Conservation (phyloP, 2,329 filamentous ascomycete species). For the Sphaerulina populicola region DNA sequence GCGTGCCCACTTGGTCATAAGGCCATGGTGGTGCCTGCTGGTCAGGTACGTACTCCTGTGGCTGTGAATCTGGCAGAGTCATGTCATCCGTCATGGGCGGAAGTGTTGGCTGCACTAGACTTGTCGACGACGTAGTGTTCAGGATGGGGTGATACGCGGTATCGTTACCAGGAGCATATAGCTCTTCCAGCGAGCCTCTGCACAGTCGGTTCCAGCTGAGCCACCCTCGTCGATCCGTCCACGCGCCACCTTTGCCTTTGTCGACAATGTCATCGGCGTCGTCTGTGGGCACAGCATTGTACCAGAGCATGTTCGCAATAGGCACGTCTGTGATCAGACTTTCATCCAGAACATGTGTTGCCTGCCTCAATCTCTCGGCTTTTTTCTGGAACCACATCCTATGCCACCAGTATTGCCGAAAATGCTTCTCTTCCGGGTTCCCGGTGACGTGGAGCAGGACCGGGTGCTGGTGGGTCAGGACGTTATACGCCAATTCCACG, state of each 20-base stretch:
- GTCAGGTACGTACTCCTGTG: not conserved
- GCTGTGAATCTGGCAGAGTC: not conserved
- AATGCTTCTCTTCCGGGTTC: slow-evolving; percentile 22
- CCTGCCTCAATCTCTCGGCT: slow-evolving; percentile 20
- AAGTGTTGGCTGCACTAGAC: not conserved
- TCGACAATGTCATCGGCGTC: slow-evolving; percentile 19
- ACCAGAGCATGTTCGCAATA: slow-evolving; percentile 25
- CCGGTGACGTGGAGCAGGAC: slow-evolving; percentile 28
- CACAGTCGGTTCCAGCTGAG: slow-evolving; percentile 26
- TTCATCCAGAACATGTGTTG: slow-evolving; percentile 13
- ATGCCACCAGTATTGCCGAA: slow-evolving; percentile 28
- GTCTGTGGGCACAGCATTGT: slow-evolving; percentile 18
- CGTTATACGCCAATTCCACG: slow-evolving; percentile 24
- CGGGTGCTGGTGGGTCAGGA: slow-evolving; percentile 23
- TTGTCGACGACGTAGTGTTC: not conserved
- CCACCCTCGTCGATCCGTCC: slow-evolving; percentile 27
- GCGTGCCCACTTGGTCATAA: not conserved
- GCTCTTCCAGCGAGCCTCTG: slow-evolving; percentile 17
- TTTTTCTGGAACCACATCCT: slow-evolving; percentile 29
- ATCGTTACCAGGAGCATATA: slow-evolving; percentile 16
- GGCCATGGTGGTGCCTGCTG: not conserved
- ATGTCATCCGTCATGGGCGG: not conserved
- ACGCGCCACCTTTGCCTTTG: slow-evolving; percentile 22
- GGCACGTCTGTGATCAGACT: slow-evolving; percentile 16
- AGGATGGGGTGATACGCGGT: slow-evolving; percentile 15